These are phyloP conservation scores for Hirschioporus abietinus DNA, from an alignment of 768 basidiomycete genomes.

Conservation along the genomic window DNA sequence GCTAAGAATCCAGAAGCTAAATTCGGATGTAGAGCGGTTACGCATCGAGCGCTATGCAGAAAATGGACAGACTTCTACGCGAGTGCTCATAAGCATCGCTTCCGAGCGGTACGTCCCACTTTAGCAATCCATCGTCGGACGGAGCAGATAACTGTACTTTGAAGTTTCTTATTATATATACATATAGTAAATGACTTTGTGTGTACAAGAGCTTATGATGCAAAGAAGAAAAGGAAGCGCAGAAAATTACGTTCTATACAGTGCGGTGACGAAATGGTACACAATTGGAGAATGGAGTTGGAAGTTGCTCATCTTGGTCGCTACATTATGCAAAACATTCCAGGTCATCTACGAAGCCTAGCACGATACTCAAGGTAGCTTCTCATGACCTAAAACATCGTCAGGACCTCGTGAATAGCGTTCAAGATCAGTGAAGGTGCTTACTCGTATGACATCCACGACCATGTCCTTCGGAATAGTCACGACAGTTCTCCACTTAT, in stretches of 20 bases:
- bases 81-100: slow-evolving; percentile 18
- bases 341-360: neutral
- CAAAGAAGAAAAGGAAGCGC: no score
- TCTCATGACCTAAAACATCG: neutral
- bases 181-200: no score
- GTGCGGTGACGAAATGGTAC: no score
- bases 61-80: slow-evolving; percentile 38
- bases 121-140: no score
- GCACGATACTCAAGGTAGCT: neutral
- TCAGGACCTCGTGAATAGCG: neutral
- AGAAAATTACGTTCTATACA: no score
- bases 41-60: slow-evolving; percentile 45
- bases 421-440: neutral
- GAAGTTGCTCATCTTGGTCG: no score
- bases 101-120: neutral
- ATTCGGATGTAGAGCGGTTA: slow-evolving; percentile 37
- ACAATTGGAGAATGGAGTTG: no score
- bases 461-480: neutral
- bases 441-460: neutral
- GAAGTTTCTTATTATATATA: no score
- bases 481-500: neutral
- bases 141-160: no score
- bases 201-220: no score
- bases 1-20: neutral
- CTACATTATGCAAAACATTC: neutral